phyloP scores from a whole-genome alignment of 495 filamentous ascomycete genomes.

The Pseudomonodictys pantanalensis region DNA sequence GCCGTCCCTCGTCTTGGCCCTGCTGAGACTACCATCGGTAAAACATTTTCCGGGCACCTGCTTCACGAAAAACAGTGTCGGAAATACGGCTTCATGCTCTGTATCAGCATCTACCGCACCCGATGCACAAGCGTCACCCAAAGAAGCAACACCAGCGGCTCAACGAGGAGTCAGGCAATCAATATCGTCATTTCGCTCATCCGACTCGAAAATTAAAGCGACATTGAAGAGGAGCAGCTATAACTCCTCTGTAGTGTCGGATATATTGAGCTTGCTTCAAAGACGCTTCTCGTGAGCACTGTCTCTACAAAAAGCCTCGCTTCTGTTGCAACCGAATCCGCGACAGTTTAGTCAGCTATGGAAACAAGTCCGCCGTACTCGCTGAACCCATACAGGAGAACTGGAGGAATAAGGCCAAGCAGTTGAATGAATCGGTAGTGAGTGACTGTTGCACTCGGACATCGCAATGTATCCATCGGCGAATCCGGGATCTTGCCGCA shows the following conservation, averaged over 20 bases:
- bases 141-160: not conserved
- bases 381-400: not conserved
- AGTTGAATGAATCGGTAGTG: not conserved
- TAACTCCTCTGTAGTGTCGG: not conserved
- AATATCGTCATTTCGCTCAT: no score
- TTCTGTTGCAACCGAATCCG: not conserved
- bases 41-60: no score
- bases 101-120: no score
- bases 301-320: not conserved
- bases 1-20: no score
- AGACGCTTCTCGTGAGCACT: constrained; percentile 4
- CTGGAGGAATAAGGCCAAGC: not conserved
- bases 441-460: not conserved
- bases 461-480: not conserved
- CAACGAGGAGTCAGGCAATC: no score
- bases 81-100: no score
- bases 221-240: not conserved
- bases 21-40: no score
- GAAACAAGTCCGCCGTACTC: not conserved
- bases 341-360: not conserved
- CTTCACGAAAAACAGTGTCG: no score
- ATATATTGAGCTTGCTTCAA: not conserved
- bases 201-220: not conserved
- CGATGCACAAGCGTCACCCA: no score
- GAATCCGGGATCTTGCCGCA: not conserved